phyloP scores from a whole-genome alignment of 179 eudicot genomes.

The Silene noctiflora region DNA sequence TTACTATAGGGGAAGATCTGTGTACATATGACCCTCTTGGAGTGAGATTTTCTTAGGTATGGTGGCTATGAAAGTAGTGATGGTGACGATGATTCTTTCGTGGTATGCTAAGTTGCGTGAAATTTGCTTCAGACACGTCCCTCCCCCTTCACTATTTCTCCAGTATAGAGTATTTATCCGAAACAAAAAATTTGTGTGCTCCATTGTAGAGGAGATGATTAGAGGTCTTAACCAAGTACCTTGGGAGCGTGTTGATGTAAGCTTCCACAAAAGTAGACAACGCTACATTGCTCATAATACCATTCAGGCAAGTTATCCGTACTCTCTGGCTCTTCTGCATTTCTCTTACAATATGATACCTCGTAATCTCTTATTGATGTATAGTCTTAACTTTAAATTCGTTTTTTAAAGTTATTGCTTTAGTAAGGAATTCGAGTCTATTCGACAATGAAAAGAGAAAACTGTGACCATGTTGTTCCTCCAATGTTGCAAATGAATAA shows the following conservation, averaged over 20 bases:
- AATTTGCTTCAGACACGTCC: not conserved
- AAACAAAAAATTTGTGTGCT: not conserved
- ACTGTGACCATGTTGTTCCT: no score
- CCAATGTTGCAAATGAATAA: no score
- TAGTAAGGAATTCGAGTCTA: no score
- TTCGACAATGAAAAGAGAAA: no score
- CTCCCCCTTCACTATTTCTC: no score
- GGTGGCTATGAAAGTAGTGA: not conserved
- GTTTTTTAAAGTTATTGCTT: no score
- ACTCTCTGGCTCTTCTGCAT: not conserved
- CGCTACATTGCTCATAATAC: conserved; percentile 84
- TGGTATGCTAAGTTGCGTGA: not conserved
- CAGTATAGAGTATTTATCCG: not conserved
- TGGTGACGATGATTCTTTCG: not conserved
- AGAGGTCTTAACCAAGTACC: conserved; percentile 78
- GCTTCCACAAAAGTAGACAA: conserved; percentile 78
- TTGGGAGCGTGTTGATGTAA: conserved; percentile 93
- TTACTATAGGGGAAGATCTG: not conserved
- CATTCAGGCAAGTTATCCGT: conserved; percentile 60
- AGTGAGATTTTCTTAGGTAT: not conserved
- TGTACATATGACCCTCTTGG: not conserved
- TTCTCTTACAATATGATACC: conserved; percentile 2
- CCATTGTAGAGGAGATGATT: conserved; percentile 72
- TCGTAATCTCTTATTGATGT: not conserved
- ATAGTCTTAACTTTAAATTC: not conserved